These are phyloP conservation scores for Wickerhamiella lipophila DNA, from an alignment of 805 yeast genomes.

Conservation along the genomic window DNA sequence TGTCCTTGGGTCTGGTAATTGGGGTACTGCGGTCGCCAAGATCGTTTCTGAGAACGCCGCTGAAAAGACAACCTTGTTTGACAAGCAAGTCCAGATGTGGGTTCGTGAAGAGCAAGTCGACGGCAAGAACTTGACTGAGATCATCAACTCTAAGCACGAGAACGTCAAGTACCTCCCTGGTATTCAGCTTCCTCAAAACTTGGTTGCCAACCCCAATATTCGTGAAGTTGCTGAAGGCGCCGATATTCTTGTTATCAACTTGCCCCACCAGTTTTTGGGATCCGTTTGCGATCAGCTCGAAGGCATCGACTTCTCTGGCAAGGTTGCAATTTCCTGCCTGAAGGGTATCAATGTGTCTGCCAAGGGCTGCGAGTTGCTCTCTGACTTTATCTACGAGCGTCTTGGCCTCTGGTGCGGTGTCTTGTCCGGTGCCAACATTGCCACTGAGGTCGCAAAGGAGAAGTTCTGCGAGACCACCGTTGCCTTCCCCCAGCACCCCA, in stretches of 20 bases:
- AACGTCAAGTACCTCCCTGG: constrained; percentile 92
- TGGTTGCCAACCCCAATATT: constrained; percentile 77
- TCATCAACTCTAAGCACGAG: constrained; percentile 81
- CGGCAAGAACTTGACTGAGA: constrained; percentile 74
- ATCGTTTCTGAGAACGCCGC: constrained; percentile 80
- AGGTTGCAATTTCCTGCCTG: constrained; percentile 86
- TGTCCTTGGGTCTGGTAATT: constrained; percentile 92
- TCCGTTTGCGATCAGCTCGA: constrained; percentile 61
- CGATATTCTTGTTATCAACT: constrained; percentile 81
- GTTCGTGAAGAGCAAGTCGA: constrained; percentile 72
- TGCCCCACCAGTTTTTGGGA: constrained; percentile 92
- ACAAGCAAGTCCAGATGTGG: constrained; percentile 83
- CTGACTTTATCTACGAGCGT: constrained; percentile 64
- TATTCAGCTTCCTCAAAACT: constrained; percentile 71
- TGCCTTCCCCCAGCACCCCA: constrained; percentile 67
- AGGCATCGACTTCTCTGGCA: constrained; percentile 57
- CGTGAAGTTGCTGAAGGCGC: constrained; percentile 65
- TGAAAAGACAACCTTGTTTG: constrained; percentile 59
- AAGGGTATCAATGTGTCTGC: constrained; percentile 87
- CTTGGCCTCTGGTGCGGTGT: constrained; percentile 92
- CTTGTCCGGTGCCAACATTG: constrained; percentile 91
- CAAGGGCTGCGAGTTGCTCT: constrained; percentile 71
- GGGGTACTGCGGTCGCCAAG: constrained; percentile 97
- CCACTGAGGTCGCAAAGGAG: constrained; percentile 90
- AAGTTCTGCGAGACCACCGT: constrained; percentile 97